A percentile compares a stretch with the other conserved stretches of the same genome.
Evolutionary conservation across 805 yeast species (phyloP).

Genomic region (Crinitomyces ghanaensis): DNA sequence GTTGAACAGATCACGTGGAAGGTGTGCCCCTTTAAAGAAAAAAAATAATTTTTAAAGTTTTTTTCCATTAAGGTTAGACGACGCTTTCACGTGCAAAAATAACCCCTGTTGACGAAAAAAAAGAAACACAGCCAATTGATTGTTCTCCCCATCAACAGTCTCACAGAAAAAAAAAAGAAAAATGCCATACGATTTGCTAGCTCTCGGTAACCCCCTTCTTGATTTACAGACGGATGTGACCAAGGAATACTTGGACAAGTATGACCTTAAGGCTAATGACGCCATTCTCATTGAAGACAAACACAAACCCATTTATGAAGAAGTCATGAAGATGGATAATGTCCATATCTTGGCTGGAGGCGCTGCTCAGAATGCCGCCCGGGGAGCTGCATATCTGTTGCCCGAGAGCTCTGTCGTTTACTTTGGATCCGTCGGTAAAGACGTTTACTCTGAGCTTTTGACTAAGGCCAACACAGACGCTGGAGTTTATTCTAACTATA

Average conservation of each 20-base stretch:
- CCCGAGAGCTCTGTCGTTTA: slow-evolving; percentile 77
- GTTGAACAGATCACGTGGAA: neutral
- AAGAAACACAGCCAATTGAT: neutral
- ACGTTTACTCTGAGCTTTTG: slow-evolving; percentile 72
- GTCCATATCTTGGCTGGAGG: slow-evolving; percentile 90
- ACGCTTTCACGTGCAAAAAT: neutral
- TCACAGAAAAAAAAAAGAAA: neutral
- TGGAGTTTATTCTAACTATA: slow-evolving; percentile 80
- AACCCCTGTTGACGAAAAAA: neutral
- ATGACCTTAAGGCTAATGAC: slow-evolving; percentile 79
- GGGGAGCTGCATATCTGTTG: slow-evolving; percentile 92
- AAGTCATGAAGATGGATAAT: slow-evolving; percentile 48
- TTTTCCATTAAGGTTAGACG: neutral
- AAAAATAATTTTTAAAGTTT: neutral
- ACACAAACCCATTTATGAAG: slow-evolving; percentile 79
- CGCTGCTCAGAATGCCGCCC: slow-evolving; percentile 98
- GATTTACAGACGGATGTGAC: slow-evolving; percentile 14
- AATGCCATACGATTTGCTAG: neutral
- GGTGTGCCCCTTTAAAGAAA: neutral
- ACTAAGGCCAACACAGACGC: slow-evolving; percentile 73
- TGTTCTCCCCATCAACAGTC: neutral
- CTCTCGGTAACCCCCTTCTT: neutral
- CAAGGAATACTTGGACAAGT: slow-evolving; percentile 59
- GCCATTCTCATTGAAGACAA: slow-evolving; percentile 80
- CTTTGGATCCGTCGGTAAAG: slow-evolving; percentile 95